Conservation (phyloP, 306 rosid species). For the Benincasa hispida region DNA sequence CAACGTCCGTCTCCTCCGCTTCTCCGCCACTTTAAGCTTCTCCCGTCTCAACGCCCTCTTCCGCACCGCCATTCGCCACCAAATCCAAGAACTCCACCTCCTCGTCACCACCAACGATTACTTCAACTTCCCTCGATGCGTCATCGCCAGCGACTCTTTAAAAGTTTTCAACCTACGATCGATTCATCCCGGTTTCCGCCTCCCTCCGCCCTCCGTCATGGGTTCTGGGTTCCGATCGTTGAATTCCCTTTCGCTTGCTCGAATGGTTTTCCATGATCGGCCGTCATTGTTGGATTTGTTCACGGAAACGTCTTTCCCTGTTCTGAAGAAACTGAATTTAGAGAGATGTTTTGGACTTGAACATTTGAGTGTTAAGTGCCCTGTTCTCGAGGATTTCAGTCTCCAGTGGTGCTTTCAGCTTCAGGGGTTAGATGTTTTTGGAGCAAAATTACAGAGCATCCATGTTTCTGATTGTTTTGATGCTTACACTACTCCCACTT, state of each 20-base stretch:
- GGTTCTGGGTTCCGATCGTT: conserved; percentile 36
- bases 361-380: conserved; percentile 32
- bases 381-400: conserved; percentile 33
- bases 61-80: conserved; percentile 47
- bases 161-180: conserved; percentile 40
- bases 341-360: conserved; percentile 41
- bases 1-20: conserved; percentile 42
- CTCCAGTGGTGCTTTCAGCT: conserved; percentile 40
- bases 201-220: conserved; percentile 58
- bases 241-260: conserved; percentile 33
- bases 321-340: conserved; percentile 33
- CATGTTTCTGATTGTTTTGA: conserved; percentile 42
- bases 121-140: conserved; percentile 61
- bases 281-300: conserved; percentile 50
- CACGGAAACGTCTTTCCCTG: conserved; percentile 36
- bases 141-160: conserved; percentile 35
- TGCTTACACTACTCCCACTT: conserved; percentile 18
- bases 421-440: conserved; percentile 34
- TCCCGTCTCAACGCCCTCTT: conserved; percentile 44
- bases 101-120: conserved; percentile 39
- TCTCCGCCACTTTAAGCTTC: conserved; percentile 41
- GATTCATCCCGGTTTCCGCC: conserved; percentile 34
- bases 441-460: conserved; percentile 27
- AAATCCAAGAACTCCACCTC: conserved; percentile 52
- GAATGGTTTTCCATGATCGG: conserved; percentile 27